Evolutionary conservation across 306 rosid species (phyloP), one percentile per base, ranked within the genome.

Genomic region (Dalbergia cultrata): DNA sequence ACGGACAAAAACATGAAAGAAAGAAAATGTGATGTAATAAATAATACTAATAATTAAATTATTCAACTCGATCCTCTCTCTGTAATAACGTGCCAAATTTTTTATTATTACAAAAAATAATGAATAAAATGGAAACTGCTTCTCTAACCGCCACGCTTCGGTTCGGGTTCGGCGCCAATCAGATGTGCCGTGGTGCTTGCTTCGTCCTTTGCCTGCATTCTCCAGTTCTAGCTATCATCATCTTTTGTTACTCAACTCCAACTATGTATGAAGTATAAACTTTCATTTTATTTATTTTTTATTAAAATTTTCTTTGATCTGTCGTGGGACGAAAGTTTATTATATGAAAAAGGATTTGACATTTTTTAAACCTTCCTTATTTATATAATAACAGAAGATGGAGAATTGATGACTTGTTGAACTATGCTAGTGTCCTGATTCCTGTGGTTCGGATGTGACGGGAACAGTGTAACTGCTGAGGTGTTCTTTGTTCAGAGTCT

Each of bases 111-210:
- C 4, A 13, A 10, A 53, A 53, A n/a, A n/a, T 16, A 7, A 14
- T 53, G 7, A 53, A 53, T n/a, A 53, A 14, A 16, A 53, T 53
- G 59, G 21, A n/a, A 53, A n/a, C 18, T n/a, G 59, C 13, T 53
- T 1, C 59, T 16, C 59, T 14, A n/a, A 53, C 21, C 58, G 58
- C 58, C 21, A 16, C 58, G 58, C 58, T 53, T 53, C 19, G 58
- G 58, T 53, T 53, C 19, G 58, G 58, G 58, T 53, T 53, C 11
- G 58, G 58, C 58, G 58, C 58, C 58, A 53, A 53, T 3, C 58
- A 14, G 21, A 49, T 0, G 58, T 53, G 58, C 16, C 58, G 58
- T 6, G 18, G 19, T 13, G 13, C 56, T 26, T 2, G 31, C 31
- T 26, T 2, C 31, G 2, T 26, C 1, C 31, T 26, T 26, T 26